Conservation (phyloP, 768 basidiomycete genomes). For the Mycena capillaripes region DNA sequence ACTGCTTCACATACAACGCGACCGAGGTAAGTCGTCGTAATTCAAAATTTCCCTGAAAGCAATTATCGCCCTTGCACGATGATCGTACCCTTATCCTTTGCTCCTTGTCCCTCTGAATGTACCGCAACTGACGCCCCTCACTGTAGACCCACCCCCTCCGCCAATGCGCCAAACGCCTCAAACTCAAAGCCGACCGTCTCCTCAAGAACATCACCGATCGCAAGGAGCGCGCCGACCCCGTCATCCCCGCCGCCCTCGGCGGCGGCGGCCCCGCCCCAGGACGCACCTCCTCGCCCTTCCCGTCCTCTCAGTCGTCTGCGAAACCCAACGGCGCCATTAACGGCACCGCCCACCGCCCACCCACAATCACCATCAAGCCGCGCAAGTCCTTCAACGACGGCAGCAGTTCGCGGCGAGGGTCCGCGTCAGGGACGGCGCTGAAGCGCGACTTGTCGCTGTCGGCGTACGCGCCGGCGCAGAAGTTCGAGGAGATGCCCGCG, state of each 20-base stretch:
- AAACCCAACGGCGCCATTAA: conserved; percentile 48
- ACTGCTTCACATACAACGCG: conserved; percentile 94
- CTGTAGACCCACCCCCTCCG: conserved; percentile 91
- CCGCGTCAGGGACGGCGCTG: conserved; percentile 26
- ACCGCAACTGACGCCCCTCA: neutral
- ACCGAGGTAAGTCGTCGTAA: conserved; percentile 73
- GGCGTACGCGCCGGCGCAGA: conserved; percentile 40
- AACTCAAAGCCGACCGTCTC: conserved; percentile 87
- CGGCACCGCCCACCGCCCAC: conserved; percentile 49
- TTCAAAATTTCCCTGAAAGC: neutral
- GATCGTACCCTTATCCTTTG: too few species aligned
- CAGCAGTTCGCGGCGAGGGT: neutral
- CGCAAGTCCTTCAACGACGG: conserved; percentile 27
- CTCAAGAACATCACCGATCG: conserved; percentile 92
- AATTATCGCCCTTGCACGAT: neutral
- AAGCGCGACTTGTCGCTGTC: conserved; percentile 36
- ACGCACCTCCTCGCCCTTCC: conserved; percentile 8
- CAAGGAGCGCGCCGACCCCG: conserved; percentile 82
- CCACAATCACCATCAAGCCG: conserved; percentile 44
- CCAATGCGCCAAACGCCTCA: conserved; percentile 83
- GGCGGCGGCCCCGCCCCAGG: conserved; percentile 13
- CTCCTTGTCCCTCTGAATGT: neutral
- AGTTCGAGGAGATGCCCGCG: conserved; percentile 78
- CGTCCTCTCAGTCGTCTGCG: conserved; percentile 25
- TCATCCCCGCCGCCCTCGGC: conserved; percentile 62